These are phyloP conservation scores for Globisporangium echinulatum DNA, from an alignment of 352 stramenopile species.

Conservation along the genomic window DNA sequence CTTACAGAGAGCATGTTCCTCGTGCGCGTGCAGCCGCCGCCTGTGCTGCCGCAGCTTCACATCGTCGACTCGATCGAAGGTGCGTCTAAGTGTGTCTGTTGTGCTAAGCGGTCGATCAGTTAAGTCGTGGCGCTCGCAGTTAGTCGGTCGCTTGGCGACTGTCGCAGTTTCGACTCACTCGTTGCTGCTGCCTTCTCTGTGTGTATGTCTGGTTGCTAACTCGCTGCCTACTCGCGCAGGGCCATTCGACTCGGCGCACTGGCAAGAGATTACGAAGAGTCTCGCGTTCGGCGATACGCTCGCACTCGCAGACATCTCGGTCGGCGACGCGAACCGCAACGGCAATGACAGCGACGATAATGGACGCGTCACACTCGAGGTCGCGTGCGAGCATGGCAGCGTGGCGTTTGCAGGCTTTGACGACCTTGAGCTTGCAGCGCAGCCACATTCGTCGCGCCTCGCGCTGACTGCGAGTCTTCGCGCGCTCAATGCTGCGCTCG, in stretches of 20 bases:
- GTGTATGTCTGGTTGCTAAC: background rate
- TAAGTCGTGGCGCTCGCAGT: background rate
- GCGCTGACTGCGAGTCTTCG: background rate
- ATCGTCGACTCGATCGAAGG: conserved; percentile 21
- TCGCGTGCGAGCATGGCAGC: conserved; percentile 8
- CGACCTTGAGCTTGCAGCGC: background rate
- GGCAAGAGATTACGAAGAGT: conserved; percentile 12
- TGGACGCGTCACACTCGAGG: conserved; percentile 7
- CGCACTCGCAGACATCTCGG: conserved; percentile 9
- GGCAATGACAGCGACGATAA: too few relatives aligned
- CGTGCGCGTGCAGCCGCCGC: background rate
- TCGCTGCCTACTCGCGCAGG: background rate
- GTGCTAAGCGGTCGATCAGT: background rate
- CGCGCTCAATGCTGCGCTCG: conserved; percentile 18
- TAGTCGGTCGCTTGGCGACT: background rate
- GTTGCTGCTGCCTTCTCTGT: background rate
- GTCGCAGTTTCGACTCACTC: background rate
- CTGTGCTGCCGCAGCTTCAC: conserved; percentile 11
- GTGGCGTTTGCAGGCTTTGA: conserved; percentile 11
- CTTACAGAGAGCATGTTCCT: conserved; percentile 7
- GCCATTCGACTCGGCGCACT: conserved; percentile 16
- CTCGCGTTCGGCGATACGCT: conserved; percentile 7
- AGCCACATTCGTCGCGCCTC: background rate
- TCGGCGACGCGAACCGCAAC: conserved; percentile 9
- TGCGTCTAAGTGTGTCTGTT: background rate